These are phyloP conservation scores for Cryptococcus hybrid DNA, from an alignment of 1,284 basidiomycete species.

Conservation along the genomic window DNA sequence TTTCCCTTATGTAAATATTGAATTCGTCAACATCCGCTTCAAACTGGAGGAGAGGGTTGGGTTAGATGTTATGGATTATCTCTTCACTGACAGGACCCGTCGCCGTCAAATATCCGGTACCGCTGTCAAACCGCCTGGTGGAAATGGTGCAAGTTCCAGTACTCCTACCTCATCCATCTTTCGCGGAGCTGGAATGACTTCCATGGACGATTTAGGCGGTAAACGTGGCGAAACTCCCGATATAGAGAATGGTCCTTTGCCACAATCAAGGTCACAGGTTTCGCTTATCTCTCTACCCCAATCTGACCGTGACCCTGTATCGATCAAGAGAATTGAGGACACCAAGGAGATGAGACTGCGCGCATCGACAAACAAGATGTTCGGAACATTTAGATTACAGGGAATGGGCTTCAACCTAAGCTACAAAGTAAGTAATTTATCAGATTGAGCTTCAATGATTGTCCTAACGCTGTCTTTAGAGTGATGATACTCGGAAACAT, in stretches of 20 bases:
- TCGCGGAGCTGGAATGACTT: neutral
- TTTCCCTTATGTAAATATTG: constrained; percentile 70
- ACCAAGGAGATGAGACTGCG: constrained; percentile 51
- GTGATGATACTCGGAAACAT: constrained; percentile 53
- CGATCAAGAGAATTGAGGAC: constrained; percentile 22
- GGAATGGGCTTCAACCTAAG: constrained; percentile 53
- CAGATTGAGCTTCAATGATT: neutral
- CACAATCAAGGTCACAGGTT: constrained; percentile 22
- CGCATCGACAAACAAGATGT: constrained; percentile 59
- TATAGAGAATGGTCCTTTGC: constrained; percentile 17
- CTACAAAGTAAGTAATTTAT: constrained; percentile 51
- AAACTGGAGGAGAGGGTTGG: constrained; percentile 84
- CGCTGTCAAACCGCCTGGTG: constrained; percentile 17
- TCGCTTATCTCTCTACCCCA: constrained; percentile 11
- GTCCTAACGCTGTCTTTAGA: constrained; percentile 7
- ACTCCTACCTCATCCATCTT: constrained; percentile 10
- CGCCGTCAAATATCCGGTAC: constrained; percentile 14
- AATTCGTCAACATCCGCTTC: constrained; percentile 65
- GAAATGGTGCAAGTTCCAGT: constrained; percentile 19
- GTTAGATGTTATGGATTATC: constrained; percentile 80
- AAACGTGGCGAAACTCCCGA: neutral
- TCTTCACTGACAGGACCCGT: constrained; percentile 58
- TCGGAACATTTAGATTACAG: constrained; percentile 74
- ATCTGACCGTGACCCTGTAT: neutral
- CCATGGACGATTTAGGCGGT: constrained; percentile 5